These are phyloP conservation scores for Lachancea dasiensis DNA, from an alignment of 805 yeast species.

Conservation along the genomic window DNA sequence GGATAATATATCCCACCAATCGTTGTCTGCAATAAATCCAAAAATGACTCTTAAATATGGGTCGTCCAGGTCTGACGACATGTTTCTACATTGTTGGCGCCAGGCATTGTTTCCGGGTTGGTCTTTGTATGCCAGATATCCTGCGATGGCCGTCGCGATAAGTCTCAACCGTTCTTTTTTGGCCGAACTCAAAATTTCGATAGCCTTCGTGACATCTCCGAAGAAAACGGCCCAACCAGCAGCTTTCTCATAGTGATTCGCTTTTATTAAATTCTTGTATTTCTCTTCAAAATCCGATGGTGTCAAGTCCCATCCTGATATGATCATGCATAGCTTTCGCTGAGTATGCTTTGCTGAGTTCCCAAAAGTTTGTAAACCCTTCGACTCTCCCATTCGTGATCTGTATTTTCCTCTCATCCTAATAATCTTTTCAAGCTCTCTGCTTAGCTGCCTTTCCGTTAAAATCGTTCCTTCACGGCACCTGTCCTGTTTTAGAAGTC, in stretches of 20 bases:
- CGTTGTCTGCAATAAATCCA: slow-evolving; percentile 88
- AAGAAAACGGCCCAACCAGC: slow-evolving; percentile 98
- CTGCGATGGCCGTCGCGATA: slow-evolving; percentile 92
- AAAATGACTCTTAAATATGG: slow-evolving; percentile 89
- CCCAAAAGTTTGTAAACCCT: slow-evolving; percentile 17
- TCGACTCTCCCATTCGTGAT: slow-evolving; percentile 19
- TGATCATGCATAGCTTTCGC: slow-evolving; percentile 70
- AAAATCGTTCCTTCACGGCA: slow-evolving; percentile 29
- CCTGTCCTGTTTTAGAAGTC: slow-evolving; percentile 44
- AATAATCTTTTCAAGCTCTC: slow-evolving; percentile 35
- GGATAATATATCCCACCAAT: slow-evolving; percentile 94
- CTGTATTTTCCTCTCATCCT: slow-evolving; percentile 35
- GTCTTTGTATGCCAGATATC: slow-evolving; percentile 48
- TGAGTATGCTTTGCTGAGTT: slow-evolving; percentile 45
- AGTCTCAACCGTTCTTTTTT: slow-evolving; percentile 63
- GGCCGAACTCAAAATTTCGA: slow-evolving; percentile 69
- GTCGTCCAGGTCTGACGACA: slow-evolving; percentile 82
- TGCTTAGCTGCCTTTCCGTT: slow-evolving; percentile 31
- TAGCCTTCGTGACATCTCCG: slow-evolving; percentile 78
- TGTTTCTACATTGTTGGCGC: slow-evolving; percentile 86
- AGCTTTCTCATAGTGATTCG: slow-evolving; percentile 74
- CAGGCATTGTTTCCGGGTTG: slow-evolving; percentile 61
- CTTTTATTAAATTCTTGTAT: slow-evolving; percentile 46
- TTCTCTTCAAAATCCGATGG: slow-evolving; percentile 68
- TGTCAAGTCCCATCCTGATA: slow-evolving; percentile 87